Percentiles rank a stretch among this genome's conserved stretches.
These are phyloP conservation scores for Kandelia obovata DNA, from an alignment of 345 rosid genomes.

Conservation along the genomic window DNA sequence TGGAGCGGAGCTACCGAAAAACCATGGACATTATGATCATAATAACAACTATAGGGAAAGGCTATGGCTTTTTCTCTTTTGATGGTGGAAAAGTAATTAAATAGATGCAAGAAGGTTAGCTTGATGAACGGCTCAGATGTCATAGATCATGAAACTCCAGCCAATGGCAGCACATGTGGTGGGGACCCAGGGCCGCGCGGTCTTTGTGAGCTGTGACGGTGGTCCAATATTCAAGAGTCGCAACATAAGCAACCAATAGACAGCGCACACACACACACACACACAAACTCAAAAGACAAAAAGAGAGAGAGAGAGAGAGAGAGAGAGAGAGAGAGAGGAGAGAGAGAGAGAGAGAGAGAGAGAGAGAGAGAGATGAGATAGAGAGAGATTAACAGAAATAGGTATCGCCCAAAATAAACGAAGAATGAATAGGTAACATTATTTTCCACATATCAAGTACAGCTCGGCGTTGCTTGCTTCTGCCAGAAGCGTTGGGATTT, in stretches of 20 bases:
- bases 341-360: neutral
- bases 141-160: neutral
- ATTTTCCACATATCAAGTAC: constrained; percentile 37
- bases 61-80: too few relatives aligned
- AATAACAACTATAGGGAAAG: too few relatives aligned
- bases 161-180: constrained; percentile 9
- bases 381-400: too few relatives aligned
- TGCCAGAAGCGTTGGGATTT: constrained; percentile 20
- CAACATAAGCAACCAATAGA: too few relatives aligned
- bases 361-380: too few relatives aligned
- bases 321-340: too few relatives aligned
- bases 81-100: neutral
- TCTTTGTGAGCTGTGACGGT: constrained; percentile 47
- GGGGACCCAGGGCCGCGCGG: too few relatives aligned
- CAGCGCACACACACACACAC: neutral
- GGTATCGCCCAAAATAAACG: too few relatives aligned
- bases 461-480: constrained; percentile 43
- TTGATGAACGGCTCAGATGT: constrained; percentile 10
- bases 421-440: neutral
- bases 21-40: too few relatives aligned
- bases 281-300: neutral
- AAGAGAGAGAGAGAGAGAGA: neutral
- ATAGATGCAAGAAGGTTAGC: neutral
- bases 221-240: constrained; percentile 35
- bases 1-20: too few relatives aligned